These are phyloP conservation scores for Ramularia endophylla DNA, from an alignment of 2,329 filamentous ascomycete genomes.

Conservation along the genomic window DNA sequence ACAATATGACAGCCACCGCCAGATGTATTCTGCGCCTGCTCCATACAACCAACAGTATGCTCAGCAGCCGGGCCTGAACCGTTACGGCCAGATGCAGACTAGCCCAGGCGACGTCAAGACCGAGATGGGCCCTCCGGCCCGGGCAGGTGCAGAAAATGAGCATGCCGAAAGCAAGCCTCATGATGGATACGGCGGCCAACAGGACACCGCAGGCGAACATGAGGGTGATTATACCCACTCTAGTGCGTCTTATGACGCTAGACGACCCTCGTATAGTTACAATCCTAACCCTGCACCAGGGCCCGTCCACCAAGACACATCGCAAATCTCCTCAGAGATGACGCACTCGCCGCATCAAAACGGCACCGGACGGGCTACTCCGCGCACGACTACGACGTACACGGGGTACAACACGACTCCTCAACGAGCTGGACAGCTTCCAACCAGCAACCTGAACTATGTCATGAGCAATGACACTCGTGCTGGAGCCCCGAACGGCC, in stretches of 20 bases:
- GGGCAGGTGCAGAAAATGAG: slow-evolving; percentile 55
- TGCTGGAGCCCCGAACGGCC: slow-evolving; percentile 48
- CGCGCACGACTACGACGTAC: slow-evolving; percentile 72
- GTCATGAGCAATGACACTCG: slow-evolving; percentile 68
- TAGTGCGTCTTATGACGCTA: slow-evolving; percentile 63
- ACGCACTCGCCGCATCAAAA: slow-evolving; percentile 77
- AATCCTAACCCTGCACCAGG: slow-evolving; percentile 57
- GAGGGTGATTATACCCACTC: slow-evolving; percentile 80
- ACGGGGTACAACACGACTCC: slow-evolving; percentile 68
- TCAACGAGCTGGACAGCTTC: slow-evolving; percentile 59
- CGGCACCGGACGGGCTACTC: slow-evolving; percentile 76
- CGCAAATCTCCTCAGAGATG: slow-evolving; percentile 68
- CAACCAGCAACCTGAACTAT: slow-evolving; percentile 79
- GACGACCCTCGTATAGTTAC: slow-evolving; percentile 72
- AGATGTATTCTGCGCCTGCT: slow-evolving; percentile 69
- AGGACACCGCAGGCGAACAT: slow-evolving; percentile 35
- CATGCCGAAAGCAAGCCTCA: slow-evolving; percentile 58
- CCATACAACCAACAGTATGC: slow-evolving; percentile 46
- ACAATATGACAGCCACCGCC: slow-evolving; percentile 67
- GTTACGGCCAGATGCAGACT: slow-evolving; percentile 53
- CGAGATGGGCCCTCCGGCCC: slow-evolving; percentile 80
- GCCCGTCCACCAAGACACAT: slow-evolving; percentile 62
- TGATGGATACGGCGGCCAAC: slow-evolving; percentile 53
- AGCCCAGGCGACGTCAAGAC: slow-evolving; percentile 67
- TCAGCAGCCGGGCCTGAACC: slow-evolving; percentile 64